These are phyloP conservation scores for Passalora sequoiae DNA, from an alignment of 2,329 filamentous ascomycete species.

Conservation along the genomic window DNA sequence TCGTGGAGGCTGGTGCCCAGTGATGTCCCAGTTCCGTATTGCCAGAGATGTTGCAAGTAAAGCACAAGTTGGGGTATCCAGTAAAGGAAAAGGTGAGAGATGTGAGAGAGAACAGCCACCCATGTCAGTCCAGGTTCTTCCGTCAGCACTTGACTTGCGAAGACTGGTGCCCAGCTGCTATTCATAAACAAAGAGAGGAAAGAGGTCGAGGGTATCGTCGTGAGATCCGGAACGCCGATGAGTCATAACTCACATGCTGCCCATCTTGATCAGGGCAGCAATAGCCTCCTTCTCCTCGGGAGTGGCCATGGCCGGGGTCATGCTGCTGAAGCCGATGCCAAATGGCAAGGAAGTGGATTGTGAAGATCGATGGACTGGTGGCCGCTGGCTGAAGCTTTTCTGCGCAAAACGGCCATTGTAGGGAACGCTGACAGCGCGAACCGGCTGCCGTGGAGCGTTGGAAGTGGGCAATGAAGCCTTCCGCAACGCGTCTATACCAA, in stretches of 20 bases:
- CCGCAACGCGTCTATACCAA: slow-evolving; percentile 80
- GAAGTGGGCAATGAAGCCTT: slow-evolving; percentile 47
- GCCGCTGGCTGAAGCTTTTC: slow-evolving; percentile 23
- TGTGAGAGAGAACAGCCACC: slow-evolving; percentile 26
- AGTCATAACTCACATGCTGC: slow-evolving; percentile 52
- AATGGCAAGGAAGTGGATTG: slow-evolving; percentile 25
- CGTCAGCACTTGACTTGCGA: slow-evolving; percentile 35
- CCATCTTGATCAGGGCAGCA: slow-evolving; percentile 73
- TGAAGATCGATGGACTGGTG: slow-evolving; percentile 14
- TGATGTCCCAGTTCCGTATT: slow-evolving; percentile 23
- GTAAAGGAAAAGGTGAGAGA: slow-evolving; percentile 3
- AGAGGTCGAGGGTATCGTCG: slow-evolving; percentile 7
- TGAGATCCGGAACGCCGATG: slow-evolving; percentile 13
- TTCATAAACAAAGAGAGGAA: slow-evolving; percentile 23
- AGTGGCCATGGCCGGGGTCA: slow-evolving; percentile 36
- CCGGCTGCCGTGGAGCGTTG: slow-evolving; percentile 21
- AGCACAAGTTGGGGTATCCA: slow-evolving; percentile 12
- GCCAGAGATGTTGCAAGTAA: slow-evolving; percentile 9
- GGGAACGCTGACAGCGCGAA: slow-evolving; percentile 28
- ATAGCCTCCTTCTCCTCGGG: slow-evolving; percentile 76
- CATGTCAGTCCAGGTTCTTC: slow-evolving; percentile 37
- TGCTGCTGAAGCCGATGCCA: slow-evolving; percentile 9
- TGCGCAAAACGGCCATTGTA: slow-evolving; percentile 27
- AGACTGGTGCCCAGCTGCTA: slow-evolving; percentile 35
- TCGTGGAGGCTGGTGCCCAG: slow-evolving; percentile 33